Evolutionary conservation across 2,329 filamentous ascomycete species (phyloP), one percentile per base, ranked within the genome.

Genomic region (Verticillium tricorpus): DNA sequence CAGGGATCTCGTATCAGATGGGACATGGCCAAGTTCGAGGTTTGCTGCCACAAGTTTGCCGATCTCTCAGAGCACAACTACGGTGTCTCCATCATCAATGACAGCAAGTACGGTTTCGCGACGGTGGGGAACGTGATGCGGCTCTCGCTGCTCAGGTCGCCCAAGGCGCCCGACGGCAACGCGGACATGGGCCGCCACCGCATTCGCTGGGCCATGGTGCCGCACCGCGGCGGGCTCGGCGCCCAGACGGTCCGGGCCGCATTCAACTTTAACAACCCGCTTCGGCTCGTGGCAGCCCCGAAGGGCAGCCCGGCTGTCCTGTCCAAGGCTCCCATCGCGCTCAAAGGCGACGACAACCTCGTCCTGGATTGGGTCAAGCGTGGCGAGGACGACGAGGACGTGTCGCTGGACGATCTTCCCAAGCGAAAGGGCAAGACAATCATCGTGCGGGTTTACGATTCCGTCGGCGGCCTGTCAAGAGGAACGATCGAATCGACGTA

Each of bases 21-120:
- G 89, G 89, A 92, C 71, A 91, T 91, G 89, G 89, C 89, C 70
- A 91, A 91, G 69, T 92, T 92, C 69, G 89, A 92, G 77, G 89
- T 92, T 40, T 90, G 88, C 80, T 88, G 85, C 72, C 89, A 91
- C 77, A 89, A 89, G 71, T 92, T 85, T 79, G 88, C 89, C 15
- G 89, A 91, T 69, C 76, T 92, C 25, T 89, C 85, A 2, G 89
- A 91, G 73, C 76, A 86, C 67, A 84, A 82, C 45, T 91, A 90
- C 69, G 89, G 89, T 58, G 85, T 90, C 4, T 87, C 85, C 2
- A 83, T 90, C 59, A 77, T 90, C 34, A 90, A 90, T 70, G 88
- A 90, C 71, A 85, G 81, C 69, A 90, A 89, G 68, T 90, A 89
- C 68, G 88, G 88, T 17, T 90, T 90, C 69, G 87, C 88, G 3